phyloP scores from a whole-genome alignment of 2,329 filamentous ascomycete genomes.

The Bipolaris sorokiniana region DNA sequence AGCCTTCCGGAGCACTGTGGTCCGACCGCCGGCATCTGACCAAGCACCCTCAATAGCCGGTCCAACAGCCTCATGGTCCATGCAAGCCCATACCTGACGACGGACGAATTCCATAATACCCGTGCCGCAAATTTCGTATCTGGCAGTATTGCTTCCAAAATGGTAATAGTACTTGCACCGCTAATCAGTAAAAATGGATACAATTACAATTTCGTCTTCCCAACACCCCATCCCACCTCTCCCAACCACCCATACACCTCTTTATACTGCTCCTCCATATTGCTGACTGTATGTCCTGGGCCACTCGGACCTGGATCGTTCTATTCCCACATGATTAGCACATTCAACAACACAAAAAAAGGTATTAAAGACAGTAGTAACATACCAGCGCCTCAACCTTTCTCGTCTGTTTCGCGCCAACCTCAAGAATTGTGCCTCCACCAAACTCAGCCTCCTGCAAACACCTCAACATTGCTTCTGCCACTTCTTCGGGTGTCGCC shows the following conservation, averaged over 20 bases:
- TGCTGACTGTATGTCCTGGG: conserved; percentile 56
- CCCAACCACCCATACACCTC: conserved; percentile 59
- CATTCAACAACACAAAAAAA: background rate
- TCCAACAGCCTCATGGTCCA: background rate
- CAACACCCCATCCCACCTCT: conserved; percentile 57
- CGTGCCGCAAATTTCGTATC: no score
- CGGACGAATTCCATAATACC: background rate
- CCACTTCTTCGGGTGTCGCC: conserved; percentile 67
- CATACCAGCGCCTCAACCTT: conserved; percentile 53
- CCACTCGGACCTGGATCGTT: conserved; percentile 62
- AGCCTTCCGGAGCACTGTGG: conserved; percentile 25
- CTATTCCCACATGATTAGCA: background rate
- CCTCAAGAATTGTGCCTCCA: conserved; percentile 60
- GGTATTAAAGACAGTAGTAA: background rate
- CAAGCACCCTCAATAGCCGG: conserved; percentile 17
- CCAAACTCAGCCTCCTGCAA: conserved; percentile 58
- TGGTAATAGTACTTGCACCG: no score
- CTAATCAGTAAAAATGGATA: background rate
- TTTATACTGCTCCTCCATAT: conserved; percentile 49
- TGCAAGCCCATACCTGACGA: background rate
- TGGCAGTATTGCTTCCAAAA: no score
- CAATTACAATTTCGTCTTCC: conserved; percentile 14
- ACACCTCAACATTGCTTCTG: conserved; percentile 63
- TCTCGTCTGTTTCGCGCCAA: conserved; percentile 59
- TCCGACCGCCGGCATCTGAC: conserved; percentile 13